phyloP scores from a whole-genome alignment of 1,284 basidiomycete genomes.

The Sanghuangporus weigelae region DNA sequence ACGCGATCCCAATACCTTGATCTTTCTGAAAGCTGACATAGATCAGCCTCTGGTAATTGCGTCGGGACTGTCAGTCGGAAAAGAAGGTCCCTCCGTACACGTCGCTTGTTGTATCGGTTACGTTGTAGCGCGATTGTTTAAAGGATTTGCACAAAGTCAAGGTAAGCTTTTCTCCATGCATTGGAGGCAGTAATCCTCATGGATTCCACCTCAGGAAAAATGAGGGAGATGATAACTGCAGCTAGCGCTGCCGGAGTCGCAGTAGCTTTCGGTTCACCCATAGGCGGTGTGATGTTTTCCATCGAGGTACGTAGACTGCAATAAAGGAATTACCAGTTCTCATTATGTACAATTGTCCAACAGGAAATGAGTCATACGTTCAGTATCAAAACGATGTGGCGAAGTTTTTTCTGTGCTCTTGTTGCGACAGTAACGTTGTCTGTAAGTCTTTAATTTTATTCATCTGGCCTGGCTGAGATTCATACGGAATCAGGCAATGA shows the following conservation, averaged over 20 bases:
- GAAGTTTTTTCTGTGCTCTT: conserved; percentile 94
- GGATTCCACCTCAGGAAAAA: conserved; percentile 61
- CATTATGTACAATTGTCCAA: neutral
- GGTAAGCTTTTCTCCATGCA: conserved; percentile 41
- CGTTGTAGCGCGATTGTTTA: conserved; percentile 80
- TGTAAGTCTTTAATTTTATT: conserved; percentile 41
- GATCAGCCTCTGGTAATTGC: conserved; percentile 91
- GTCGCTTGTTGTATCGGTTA: conserved; percentile 93
- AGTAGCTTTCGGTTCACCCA: conserved; percentile 87
- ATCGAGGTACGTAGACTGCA: conserved; percentile 52
- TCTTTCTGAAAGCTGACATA: conserved; percentile 12
- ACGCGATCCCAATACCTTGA: conserved; percentile 27
- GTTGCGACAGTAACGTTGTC: conserved; percentile 95
- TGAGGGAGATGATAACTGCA: conserved; percentile 93
- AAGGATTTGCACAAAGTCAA: conserved; percentile 82
- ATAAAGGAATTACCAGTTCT: neutral
- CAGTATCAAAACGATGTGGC: conserved; percentile 98
- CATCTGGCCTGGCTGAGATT: neutral
- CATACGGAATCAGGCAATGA: conserved; percentile 70
- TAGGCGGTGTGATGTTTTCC: conserved; percentile 94
- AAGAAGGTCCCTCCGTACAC: conserved; percentile 98
- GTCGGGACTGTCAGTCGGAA: conserved; percentile 95
- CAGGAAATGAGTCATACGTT: conserved; percentile 98
- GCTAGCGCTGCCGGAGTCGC: conserved; percentile 93
- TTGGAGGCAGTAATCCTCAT: conserved; percentile 7